Evolutionary conservation across 441 rosid genomes (phyloP).

Genomic region (Populus hybrid): DNA sequence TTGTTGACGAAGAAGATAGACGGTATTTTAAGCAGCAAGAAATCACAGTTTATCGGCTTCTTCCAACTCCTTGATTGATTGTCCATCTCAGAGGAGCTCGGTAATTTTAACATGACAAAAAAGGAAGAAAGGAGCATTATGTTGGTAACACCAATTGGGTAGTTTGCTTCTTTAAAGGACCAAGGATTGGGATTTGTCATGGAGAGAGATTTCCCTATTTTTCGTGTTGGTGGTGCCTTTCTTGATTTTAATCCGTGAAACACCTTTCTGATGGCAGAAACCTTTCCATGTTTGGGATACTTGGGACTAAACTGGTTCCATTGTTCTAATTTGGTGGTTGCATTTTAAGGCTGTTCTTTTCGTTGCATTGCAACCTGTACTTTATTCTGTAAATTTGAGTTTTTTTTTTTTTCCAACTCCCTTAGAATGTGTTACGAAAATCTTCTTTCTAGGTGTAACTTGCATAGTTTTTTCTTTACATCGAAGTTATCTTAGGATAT

Average conservation of each 20-base stretch:
- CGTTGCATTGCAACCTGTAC: neutral
- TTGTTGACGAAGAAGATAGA: slow-evolving; percentile 92
- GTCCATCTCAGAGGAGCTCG: neutral
- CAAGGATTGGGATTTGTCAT: neutral
- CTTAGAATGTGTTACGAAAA: neutral
- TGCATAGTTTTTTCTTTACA: neutral
- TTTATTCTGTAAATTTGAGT: neutral
- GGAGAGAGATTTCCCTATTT: neutral
- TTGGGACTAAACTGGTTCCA: neutral
- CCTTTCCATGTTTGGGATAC: neutral
- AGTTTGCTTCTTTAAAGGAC: neutral
- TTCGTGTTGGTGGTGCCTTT: neutral
- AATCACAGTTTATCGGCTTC: slow-evolving; percentile 73
- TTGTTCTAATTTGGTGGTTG: neutral
- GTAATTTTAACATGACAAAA: neutral
- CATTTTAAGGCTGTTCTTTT: neutral
- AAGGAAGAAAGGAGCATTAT: neutral
- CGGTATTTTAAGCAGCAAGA: slow-evolving; percentile 96
- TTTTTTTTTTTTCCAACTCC: neutral
- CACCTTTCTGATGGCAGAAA: neutral
- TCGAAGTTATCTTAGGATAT: neutral
- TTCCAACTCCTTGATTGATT: slow-evolving; percentile 49
- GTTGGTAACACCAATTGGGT: neutral
- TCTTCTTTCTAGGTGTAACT: neutral
- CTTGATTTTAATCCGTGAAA: neutral